Percentiles rank a stretch among this genome's conserved stretches.
Conservation (phyloP, 192 early-diverging fungal species). For the Podila epigama region DNA sequence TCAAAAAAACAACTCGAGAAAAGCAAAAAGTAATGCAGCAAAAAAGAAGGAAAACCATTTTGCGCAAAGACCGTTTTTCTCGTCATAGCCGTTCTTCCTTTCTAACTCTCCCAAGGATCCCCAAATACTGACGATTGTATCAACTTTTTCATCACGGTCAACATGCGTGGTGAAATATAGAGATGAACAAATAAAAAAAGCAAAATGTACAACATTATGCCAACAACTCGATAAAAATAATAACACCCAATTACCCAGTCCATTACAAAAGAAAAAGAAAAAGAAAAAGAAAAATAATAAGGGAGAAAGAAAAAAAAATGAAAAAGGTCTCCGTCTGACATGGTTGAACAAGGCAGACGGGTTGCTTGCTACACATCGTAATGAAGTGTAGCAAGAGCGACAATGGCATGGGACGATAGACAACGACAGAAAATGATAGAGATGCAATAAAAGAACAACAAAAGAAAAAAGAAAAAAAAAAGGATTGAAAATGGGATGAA, state of each 20-base stretch:
- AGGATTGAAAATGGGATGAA: conserved; percentile 18
- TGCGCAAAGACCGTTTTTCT: conserved; percentile 8
- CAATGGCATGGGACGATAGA: not conserved
- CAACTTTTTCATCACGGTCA: conserved; percentile 50
- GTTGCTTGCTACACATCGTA: not conserved
- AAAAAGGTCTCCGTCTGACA: not conserved
- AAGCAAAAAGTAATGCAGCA: not conserved
- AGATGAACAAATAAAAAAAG: conserved; percentile 8
- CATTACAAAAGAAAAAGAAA: conserved; percentile 4
- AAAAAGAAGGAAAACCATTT: not conserved
- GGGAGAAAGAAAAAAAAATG: conserved; percentile 2
- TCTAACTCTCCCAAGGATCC: conserved; percentile 43
- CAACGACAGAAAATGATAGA: not conserved
- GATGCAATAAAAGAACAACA: not conserved
- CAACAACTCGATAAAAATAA: not conserved
- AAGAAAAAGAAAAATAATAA: not conserved
- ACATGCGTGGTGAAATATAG: conserved; percentile 28
- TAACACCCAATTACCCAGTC: not conserved
- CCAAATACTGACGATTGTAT: conserved; percentile 51
- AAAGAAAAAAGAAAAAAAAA: not conserved
- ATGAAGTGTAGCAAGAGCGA: not conserved
- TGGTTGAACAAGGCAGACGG: not conserved
- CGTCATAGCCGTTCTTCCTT: conserved; percentile 48
- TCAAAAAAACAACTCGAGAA: conserved; percentile 52
- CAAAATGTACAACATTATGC: too few species aligned